Evolutionary conservation across 352 stramenopile genomes (phyloP), one percentile per base, ranked within the genome.

Genomic region (Aphanomyces astaci): DNA sequence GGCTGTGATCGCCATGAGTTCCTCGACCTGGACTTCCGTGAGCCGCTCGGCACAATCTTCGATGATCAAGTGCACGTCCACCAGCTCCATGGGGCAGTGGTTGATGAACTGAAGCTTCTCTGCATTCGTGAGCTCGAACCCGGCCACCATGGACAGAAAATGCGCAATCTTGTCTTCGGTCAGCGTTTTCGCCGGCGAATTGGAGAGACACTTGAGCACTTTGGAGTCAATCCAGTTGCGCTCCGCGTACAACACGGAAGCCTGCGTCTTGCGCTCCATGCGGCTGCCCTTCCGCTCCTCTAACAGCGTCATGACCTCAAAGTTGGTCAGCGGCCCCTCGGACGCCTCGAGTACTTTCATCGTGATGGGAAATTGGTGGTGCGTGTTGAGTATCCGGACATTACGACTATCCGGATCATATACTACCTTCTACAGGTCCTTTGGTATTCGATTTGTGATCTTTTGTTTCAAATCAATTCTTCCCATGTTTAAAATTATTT

Each of bases 211-310:
- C 74, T 92, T 94, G 78, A 92, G 79, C 73, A 94, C 81, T 72
- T 94, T 94, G 77, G 91, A 84, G 79, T 94, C 84, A 80, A 94
- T 90, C 86, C 86, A 94, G 76, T 92, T 92, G 76, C 86, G 81
- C 73, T 94, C 86, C 7, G 86, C 84, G 68, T 94, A 92, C 3
- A 65, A 92, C 3, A 65, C 33, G 4, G 27, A 19, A 63, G 82
- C 80, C 46, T 84, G 79, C 62, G 78, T 87, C 5, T 81, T 82
- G 73, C 88, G 91, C 76, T 92, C 83, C 63, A 92, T 72, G 2
- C 86, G 81, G 40, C 76, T 75, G 52, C 88, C 81, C 73, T 87
- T 86, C 62, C 86, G 82, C 77, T 94, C 86, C 73, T 91, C 80
- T 76, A 94, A 84, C 65, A 94, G 77, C 73, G 85, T 66, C 31